Evolutionary conservation across 2,329 filamentous ascomycete species (phyloP), one percentile per base, ranked within the genome.

Genomic region (Rutstroemia sp.): DNA sequence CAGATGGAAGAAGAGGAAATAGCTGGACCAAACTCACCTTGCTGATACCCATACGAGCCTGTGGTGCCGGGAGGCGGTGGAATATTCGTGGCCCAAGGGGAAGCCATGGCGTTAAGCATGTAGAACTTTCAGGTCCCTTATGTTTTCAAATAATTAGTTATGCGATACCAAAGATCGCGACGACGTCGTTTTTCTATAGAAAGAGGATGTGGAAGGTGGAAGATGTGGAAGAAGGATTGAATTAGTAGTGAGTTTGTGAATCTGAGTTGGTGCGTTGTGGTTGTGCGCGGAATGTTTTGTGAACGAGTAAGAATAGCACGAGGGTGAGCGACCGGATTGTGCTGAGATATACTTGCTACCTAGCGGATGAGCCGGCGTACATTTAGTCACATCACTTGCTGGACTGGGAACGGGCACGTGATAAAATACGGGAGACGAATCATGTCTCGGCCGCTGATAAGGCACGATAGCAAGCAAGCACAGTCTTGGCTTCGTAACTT

Each of bases 61-160:
- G 72, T 68, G 49, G 75, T 70, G 67, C 75, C 74, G 49, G 76
- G 65, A 57, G 71, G 65, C 50, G 71, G 72, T 66, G 71, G 68
- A 46, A 65, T 48, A 23, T 53, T 62, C 39, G 61, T 61, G 42
- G 67, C 55, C 67, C 67, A 69, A n/a, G 65, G 59, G n/a, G 66
- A 59, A 57, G 66, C 64, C 66, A 69, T 69, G n/a, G 60, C 54
- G 23, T 56, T 59, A 54, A 56, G 65, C 62, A 65, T 67, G n/a
- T 53, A 63, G 58, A 51, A 34, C 19, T 30, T 8, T 53, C 52
- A 59, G 50, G 53, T 62, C 58, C 49, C 55, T 48, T 49, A 53
- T 55, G 25, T 59, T 53, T 19, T 57, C 51, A 56, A 49, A 51
- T 27, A 55, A 63, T 68, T 67, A 67, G 65, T 66, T 58, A 53